These are phyloP conservation scores for Cyamopsis tetragonoloba DNA, from an alignment of 306 rosid species.

Conservation along the genomic window DNA sequence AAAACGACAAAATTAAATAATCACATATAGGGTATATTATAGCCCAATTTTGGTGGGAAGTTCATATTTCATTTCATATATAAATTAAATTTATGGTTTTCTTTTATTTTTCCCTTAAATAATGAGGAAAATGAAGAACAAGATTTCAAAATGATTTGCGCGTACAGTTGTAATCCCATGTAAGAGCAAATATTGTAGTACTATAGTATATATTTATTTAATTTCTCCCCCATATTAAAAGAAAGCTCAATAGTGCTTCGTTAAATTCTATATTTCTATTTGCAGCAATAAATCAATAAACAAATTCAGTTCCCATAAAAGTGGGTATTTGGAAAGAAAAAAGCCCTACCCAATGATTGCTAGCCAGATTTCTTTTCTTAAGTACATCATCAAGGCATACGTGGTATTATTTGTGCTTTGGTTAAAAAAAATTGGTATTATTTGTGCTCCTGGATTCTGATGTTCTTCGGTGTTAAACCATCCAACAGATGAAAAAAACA, in stretches of 20 bases:
- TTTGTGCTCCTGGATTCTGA: no score
- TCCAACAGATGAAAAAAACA: no score
- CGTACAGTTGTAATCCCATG: slow-evolving; percentile 27
- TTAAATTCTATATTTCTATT: not conserved
- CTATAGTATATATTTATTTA: not conserved
- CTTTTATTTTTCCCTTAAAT: not conserved
- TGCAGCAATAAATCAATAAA: not conserved
- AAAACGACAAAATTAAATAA: slow-evolving; percentile 23
- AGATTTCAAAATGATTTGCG: not conserved
- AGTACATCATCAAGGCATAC: not conserved
- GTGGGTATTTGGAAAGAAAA: not conserved
- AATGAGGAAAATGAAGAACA: not conserved
- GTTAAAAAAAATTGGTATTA: no score
- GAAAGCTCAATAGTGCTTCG: not conserved
- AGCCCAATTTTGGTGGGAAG: not conserved
- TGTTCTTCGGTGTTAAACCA: no score
- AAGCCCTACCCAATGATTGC: not conserved
- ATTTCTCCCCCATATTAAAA: not conserved
- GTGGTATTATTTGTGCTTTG: no score
- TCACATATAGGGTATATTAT: not conserved
- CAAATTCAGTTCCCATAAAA: not conserved
- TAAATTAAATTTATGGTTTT: no score
- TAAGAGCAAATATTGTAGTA: not conserved
- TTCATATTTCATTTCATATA: no score
- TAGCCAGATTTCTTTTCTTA: not conserved